These are phyloP conservation scores for Agaricus sinodeliciosus DNA, from an alignment of 768 basidiomycete species.

Conservation along the genomic window DNA sequence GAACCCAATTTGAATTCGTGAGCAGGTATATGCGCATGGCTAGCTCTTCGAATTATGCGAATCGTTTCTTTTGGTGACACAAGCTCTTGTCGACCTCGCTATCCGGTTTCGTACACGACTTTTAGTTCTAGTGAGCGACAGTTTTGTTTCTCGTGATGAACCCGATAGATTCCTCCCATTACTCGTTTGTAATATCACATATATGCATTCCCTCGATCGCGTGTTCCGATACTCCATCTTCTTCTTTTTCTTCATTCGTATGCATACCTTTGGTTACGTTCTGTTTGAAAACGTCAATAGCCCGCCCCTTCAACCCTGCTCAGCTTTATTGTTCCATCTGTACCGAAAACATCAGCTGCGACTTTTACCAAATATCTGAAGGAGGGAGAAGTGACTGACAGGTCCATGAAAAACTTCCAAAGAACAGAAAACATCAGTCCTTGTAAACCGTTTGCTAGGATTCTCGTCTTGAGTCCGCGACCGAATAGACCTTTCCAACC, in stretches of 20 bases:
- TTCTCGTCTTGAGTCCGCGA: slow-evolving; percentile 83
- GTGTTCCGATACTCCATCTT: not conserved
- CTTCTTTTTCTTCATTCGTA: not conserved
- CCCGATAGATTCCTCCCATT: not conserved
- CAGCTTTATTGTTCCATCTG: slow-evolving; percentile 25
- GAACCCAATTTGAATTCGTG: slow-evolving; percentile 1
- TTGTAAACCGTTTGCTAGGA: slow-evolving; percentile 87
- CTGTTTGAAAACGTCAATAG: slow-evolving; percentile 2
- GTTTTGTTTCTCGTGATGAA: not conserved
- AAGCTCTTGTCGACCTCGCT: not conserved
- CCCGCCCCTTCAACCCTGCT: slow-evolving; percentile 6
- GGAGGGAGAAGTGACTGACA: slow-evolving; percentile 45
- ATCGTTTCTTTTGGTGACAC: no score
- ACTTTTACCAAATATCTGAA: not conserved
- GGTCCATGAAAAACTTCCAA: slow-evolving; percentile 86
- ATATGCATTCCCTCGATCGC: not conserved
- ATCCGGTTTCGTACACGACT: not conserved
- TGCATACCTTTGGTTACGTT: slow-evolving; percentile 5
- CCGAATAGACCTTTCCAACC: slow-evolving; percentile 80
- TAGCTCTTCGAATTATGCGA: no score
- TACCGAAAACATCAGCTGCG: not conserved
- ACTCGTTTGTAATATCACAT: not conserved
- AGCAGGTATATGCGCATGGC: not conserved
- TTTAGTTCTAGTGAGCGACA: no score
- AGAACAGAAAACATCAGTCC: slow-evolving; percentile 87